Evolutionary conservation across 495 filamentous ascomycete genomes (phyloP), one percentile per base, ranked within the genome.

Genomic region (Chlorociboria aeruginascens): DNA sequence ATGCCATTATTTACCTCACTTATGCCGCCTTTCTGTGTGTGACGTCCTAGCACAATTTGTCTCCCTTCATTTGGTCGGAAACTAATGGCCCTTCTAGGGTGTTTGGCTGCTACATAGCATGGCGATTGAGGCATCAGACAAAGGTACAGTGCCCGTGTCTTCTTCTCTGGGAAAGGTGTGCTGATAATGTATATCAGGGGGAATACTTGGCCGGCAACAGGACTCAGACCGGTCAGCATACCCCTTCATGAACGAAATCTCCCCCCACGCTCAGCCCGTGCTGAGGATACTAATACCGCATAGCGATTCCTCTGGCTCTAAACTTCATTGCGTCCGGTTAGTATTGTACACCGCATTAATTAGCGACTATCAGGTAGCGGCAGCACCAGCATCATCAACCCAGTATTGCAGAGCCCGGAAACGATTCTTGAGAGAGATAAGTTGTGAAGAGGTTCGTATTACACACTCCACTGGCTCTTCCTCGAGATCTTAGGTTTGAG

Each of bases 261-360:
- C 29, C 3, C 14, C 29, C 32, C 31, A 16, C 9, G 36, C 17
- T 7, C 13, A 3, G 36, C 36, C 8, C 36, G 16, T 13, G n/a
- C 8, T 16, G 13, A 17, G 13, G 36, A 50, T 61, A 30, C 55
- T 58, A 49, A 54, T 41, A 25, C 11, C 13, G 32, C 16, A 41
- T 41, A 88, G 83, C 78, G 49, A 64, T 83, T 39, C 83, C 84
- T 34, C 69, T 88, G 61, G 81, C 83, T 48, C 68, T 88, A 50
- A 87, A 88, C 63, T 88, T 87, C 67, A 83, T 87, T 59, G 83
- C 83, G 56, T 84, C 82, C 61, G 83, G 83, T 88, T 77, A 86
- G 83, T 86, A 69, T 61, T 25, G 54, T 47, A 47, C 31, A 17
- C 29, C 14, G 49, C 36, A 50, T 43, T 28, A 37, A 25, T 8